A percentile compares a stretch with the other conserved stretches of the same genome.
Evolutionary conservation across 768 basidiomycete species (phyloP).

Genomic region (Lanmaoa pseudosensibilis): DNA sequence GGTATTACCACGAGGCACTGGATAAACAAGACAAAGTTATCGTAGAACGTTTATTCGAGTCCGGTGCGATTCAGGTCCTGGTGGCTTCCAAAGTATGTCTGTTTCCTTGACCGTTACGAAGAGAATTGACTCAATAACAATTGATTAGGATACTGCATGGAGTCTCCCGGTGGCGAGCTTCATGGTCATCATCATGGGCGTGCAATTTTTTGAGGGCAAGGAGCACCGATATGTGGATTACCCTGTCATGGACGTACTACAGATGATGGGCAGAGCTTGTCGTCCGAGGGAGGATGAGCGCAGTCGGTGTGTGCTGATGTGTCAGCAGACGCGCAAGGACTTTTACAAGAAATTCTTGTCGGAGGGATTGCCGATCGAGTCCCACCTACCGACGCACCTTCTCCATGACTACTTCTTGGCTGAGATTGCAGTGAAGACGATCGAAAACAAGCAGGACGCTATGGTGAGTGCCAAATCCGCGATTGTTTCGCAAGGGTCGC

Average conservation of each 20-base stretch:
- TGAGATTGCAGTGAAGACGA: slow-evolving; percentile 97
- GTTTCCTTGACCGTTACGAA: neutral
- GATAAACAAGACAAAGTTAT: slow-evolving; percentile 91
- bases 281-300: slow-evolving; percentile 85
- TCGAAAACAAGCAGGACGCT: slow-evolving; percentile 98
- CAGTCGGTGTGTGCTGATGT: slow-evolving; percentile 95
- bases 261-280: slow-evolving; percentile 99
- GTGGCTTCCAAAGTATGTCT: slow-evolving; percentile 83
- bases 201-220: slow-evolving; percentile 93
- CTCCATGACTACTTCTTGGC: slow-evolving; percentile 98
- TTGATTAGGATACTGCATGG: slow-evolving; percentile 87
- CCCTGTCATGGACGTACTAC: slow-evolving; percentile 96
- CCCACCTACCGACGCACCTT: slow-evolving; percentile 84
- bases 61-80: slow-evolving; percentile 92
- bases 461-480: slow-evolving; percentile 54
- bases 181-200: slow-evolving; percentile 99
- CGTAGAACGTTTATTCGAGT: slow-evolving; percentile 88
- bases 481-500: neutral
- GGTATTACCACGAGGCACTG: slow-evolving; percentile 94
- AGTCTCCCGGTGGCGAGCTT: slow-evolving; percentile 90
- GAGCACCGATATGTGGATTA: slow-evolving; percentile 98
- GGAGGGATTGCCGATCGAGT: slow-evolving; percentile 97
- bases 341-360: slow-evolving; percentile 99
- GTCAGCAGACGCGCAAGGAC: slow-evolving; percentile 95
- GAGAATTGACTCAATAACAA: neutral